phyloP scores from a whole-genome alignment of 2,329 filamentous ascomycete species.

The Mycosphaerella sp. region DNA sequence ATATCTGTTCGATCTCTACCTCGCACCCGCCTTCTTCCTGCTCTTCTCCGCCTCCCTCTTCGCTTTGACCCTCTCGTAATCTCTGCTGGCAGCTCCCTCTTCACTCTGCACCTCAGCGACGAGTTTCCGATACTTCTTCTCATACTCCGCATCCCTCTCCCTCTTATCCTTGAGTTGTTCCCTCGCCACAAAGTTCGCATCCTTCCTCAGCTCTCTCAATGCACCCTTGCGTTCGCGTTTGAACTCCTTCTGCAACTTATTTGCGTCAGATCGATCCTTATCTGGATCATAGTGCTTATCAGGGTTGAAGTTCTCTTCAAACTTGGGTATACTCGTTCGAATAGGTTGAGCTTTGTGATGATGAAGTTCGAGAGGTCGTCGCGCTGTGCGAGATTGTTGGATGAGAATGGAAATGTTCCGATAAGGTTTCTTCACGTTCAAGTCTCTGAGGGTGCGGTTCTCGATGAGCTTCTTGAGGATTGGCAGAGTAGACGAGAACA shows the following conservation, averaged over 20 bases:
- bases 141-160: conserved; percentile 85
- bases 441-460: conserved; percentile 27
- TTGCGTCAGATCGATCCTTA: conserved; percentile 75
- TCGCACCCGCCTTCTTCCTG: conserved; percentile 3
- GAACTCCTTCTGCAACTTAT: conserved; percentile 81
- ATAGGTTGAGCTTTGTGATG: conserved; percentile 84
- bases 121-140: conserved; percentile 89
- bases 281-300: conserved; percentile 97
- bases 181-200: conserved; percentile 85
- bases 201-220: conserved; percentile 88
- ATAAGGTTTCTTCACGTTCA: conserved; percentile 44
- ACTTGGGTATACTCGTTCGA: conserved; percentile 83
- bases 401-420: conserved; percentile 58
- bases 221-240: conserved; percentile 95
- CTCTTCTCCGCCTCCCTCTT: conserved; percentile 17
- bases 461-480: conserved; percentile 1
- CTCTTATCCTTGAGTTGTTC: conserved; percentile 91
- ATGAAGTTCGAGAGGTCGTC: conserved; percentile 79
- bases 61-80: conserved; percentile 19
- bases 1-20: too few relatives aligned
- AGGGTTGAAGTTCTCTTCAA: conserved; percentile 92
- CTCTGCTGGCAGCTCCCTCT: conserved; percentile 18
- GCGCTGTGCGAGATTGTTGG: conserved; percentile 56
- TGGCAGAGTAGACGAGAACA: conserved; percentile 56
- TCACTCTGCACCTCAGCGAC: conserved; percentile 78